Percentiles rank a stretch among this genome's conserved stretches.
Evolutionary conservation across 768 basidiomycete genomes (phyloP).

Genomic region (Naganishia onofrii): DNA sequence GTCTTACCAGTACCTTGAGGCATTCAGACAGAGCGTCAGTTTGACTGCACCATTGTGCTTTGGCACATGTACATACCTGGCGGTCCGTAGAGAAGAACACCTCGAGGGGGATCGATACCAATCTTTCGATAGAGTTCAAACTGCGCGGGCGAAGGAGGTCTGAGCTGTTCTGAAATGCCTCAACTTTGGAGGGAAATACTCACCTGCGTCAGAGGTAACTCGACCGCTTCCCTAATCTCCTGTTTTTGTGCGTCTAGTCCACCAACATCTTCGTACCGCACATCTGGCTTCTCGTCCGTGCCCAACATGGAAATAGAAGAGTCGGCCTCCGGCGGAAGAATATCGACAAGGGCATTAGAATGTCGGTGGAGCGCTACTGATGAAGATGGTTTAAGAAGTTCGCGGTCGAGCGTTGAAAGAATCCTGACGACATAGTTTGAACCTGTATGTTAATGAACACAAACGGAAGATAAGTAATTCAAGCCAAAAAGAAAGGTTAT

Average conservation of each 20-base stretch:
- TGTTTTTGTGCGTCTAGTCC: conserved; percentile 98
- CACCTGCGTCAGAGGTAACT: conserved; percentile 66
- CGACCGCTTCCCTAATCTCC: conserved; percentile 97
- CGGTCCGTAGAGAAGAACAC: conserved; percentile 93
- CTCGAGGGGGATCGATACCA: conserved; percentile 96
- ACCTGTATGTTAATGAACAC: conserved; percentile 54
- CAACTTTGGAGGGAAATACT: conserved; percentile 9
- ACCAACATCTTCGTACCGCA: conserved; percentile 88
- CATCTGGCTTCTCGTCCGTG: conserved; percentile 90
- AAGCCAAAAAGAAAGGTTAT: not conserved
- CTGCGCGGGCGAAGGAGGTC: conserved; percentile 59
- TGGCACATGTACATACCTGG: conserved; percentile 63
- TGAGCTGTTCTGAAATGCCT: too few species aligned
- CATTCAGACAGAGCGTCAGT: not conserved
- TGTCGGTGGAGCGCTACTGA: conserved; percentile 98
- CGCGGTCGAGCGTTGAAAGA: conserved; percentile 91
- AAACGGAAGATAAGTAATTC: not conserved
- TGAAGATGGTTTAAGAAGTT: conserved; percentile 92
- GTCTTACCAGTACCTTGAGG: conserved; percentile 87
- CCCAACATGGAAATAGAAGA: conserved; percentile 94
- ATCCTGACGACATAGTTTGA: conserved; percentile 98
- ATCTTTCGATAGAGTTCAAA: conserved; percentile 99
- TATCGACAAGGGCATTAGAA: conserved; percentile 97
- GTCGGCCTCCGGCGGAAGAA: conserved; percentile 96
- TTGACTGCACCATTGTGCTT: not conserved